Evolutionary conservation across 2,329 filamentous ascomycete genomes (phyloP).

Genomic region (Clarireedia homoeocarpa): DNA sequence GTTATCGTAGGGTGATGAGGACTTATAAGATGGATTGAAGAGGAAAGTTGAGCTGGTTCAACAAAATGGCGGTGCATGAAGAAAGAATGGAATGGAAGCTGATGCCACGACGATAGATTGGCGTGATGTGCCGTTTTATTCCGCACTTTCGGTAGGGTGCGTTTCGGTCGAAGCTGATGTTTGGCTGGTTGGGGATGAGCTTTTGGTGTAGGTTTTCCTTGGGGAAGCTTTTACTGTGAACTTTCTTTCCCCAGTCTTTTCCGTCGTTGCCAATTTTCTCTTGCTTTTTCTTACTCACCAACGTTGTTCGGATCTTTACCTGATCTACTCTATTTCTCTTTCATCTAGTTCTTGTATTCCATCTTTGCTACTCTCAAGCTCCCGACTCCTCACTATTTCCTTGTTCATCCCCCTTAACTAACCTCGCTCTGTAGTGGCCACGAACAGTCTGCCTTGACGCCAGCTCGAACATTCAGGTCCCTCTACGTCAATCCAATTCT

Average conservation of each 20-base stretch:
- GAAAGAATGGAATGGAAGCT: conserved; percentile 26
- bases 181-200: conserved; percentile 25
- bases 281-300: too few species aligned
- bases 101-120: conserved; percentile 42
- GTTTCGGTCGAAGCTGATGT: conserved; percentile 25
- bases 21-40: too few species aligned
- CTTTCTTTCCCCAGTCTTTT: too few species aligned
- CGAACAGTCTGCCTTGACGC: conserved; percentile 20
- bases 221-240: too few species aligned
- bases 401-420: neutral
- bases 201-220: conserved; percentile 4
- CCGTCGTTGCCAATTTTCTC: too few species aligned
- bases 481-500: conserved; percentile 26
- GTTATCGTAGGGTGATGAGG: too few species aligned
- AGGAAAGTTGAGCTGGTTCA: too few species aligned
- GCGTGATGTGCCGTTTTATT: conserved; percentile 25
- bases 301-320: too few species aligned
- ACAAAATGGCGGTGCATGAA: too few species aligned
- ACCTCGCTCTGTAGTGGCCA: conserved; percentile 17
- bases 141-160: conserved; percentile 20
- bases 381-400: neutral
- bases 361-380: neutral
- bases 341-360: too few species aligned
- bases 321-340: neutral
- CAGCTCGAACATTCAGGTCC: conserved; percentile 20